A percentile compares a stretch with the other conserved stretches of the same genome.
Conservation (phyloP, 2,329 filamentous ascomycete genomes). For the Ascochyta koolunga region DNA sequence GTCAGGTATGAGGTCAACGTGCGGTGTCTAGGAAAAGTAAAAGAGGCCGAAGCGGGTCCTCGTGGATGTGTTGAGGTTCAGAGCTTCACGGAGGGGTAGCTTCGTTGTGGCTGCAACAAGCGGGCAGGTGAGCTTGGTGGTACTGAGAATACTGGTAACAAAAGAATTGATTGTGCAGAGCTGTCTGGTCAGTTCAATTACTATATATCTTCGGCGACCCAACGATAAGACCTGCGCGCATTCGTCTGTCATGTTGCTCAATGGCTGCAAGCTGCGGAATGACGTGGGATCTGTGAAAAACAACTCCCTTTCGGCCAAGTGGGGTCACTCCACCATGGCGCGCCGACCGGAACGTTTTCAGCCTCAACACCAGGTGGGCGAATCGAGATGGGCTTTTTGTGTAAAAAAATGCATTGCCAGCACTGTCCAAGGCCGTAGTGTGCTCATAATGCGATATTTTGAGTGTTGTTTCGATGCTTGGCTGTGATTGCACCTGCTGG, state of each 20-base stretch:
- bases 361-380: slow-evolving; percentile 13
- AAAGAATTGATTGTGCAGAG: not conserved
- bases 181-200: slow-evolving; percentile 11
- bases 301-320: slow-evolving; percentile 2
- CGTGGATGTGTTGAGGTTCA: slow-evolving; percentile 26
- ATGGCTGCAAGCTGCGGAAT: slow-evolving; percentile 14
- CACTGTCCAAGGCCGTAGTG: not conserved
- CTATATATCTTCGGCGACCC: slow-evolving; percentile 14
- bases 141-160: slow-evolving; percentile 2
- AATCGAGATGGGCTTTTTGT: slow-evolving; percentile 6
- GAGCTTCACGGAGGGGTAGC: slow-evolving; percentile 24
- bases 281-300: slow-evolving; percentile 16
- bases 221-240: slow-evolving; percentile 12
- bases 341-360: slow-evolving; percentile 10
- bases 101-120: slow-evolving; percentile 2
- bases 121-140: not conserved
- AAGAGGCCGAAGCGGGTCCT: slow-evolving; percentile 28
- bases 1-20: slow-evolving; percentile 36
- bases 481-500: not conserved
- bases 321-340: slow-evolving; percentile 12
- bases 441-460: not conserved
- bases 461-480: not conserved
- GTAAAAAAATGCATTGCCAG: not conserved
- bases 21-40: slow-evolving; percentile 22
- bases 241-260: slow-evolving; percentile 7